Base-by-base conservation (phyloP, 2,329 filamentous ascomycete species). In the Stagonosporopsis rhizophila region DNA sequence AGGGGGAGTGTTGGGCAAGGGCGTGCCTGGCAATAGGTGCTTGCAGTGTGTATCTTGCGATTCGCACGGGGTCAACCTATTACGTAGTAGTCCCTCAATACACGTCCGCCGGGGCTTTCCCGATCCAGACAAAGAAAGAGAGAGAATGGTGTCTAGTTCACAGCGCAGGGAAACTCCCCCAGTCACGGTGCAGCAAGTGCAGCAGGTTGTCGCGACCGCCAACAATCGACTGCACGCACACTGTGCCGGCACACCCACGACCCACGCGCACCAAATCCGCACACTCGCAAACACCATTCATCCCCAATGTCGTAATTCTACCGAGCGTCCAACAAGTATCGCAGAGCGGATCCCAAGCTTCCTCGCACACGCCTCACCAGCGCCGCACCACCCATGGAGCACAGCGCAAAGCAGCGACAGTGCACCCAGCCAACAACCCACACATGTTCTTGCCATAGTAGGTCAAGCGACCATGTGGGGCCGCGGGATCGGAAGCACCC, bases 381-480 rank as follows among this genome's bases (percentile, higher is more conserved):
- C 30, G 30, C 30, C 30, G 30, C 30, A 32, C 30, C 30, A 32
- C 30, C 30, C 14, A 32, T n/a, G 28, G 5, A 8, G 30, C 30
- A 15, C 30, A 32, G 12, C 30, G 14, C 30, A 32, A 32, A 32
- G 14, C 30, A 32, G 30, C 30, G 7, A n/a, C 14, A 15, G 14
- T n/a, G 30, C 30, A 8, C 23, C 23, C 15, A 32, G 30, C 30
- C 5, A 32, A 32, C 30, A n/a, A 6, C n/a, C n/a, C n/a, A n/a
- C n/a, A n/a, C n/a, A n/a, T n/a, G n/a, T n/a, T n/a, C n/a, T n/a
- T n/a, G n/a, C n/a, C n/a, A n/a, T n/a, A 25, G 9, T 11, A 6
- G 30, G 40, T 40, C 23, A 32, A 34, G 44, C 48, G 8, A 19
- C 12, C 27, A 15, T 25, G 49, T 45, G 51, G 44, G 42, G 44